Percentiles rank a stretch among this genome's conserved stretches.
These are phyloP conservation scores for Aspergillus clavatus DNA, from an alignment of 2,329 filamentous ascomycete genomes.

Conservation along the genomic window DNA sequence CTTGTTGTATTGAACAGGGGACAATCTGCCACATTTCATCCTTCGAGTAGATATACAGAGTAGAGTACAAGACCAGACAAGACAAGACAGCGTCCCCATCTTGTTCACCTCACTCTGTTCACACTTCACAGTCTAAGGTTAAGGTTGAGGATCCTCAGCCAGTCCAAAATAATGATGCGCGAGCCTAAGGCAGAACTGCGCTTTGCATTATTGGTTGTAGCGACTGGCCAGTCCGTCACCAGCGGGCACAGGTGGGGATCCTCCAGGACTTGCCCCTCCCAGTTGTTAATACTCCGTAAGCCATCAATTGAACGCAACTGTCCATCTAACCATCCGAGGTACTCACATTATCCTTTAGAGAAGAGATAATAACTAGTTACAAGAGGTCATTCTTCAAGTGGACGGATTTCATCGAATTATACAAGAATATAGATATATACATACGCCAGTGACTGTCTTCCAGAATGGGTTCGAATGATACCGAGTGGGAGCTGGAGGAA, in stretches of 20 bases:
- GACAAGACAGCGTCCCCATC: too few relatives aligned
- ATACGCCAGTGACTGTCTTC: conserved; percentile 1
- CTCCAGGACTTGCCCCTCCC: background rate
- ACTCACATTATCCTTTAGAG: background rate
- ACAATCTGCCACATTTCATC: too few relatives aligned
- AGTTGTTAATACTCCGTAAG: background rate
- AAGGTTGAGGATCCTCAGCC: background rate
- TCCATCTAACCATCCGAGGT: background rate
- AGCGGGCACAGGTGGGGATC: background rate
- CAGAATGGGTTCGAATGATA: conserved; percentile 17
- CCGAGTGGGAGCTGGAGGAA: conserved; percentile 37
- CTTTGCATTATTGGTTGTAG: too few relatives aligned
- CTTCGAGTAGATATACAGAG: too few relatives aligned
- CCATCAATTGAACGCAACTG: background rate
- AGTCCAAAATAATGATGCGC: background rate
- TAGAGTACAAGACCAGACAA: too few relatives aligned
- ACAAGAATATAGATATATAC: background rate
- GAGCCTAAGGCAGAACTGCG: background rate
- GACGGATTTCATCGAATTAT: too few relatives aligned
- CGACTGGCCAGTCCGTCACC: too few relatives aligned
- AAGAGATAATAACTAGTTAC: too few relatives aligned
- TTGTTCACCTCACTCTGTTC: too few relatives aligned
- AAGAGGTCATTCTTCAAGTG: background rate
- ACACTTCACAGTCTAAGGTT: background rate
- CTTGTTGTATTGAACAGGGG: too few relatives aligned